Evolutionary conservation across 2,329 filamentous ascomycete species (phyloP).

Genomic region (Atkinsonella hypoxylon): DNA sequence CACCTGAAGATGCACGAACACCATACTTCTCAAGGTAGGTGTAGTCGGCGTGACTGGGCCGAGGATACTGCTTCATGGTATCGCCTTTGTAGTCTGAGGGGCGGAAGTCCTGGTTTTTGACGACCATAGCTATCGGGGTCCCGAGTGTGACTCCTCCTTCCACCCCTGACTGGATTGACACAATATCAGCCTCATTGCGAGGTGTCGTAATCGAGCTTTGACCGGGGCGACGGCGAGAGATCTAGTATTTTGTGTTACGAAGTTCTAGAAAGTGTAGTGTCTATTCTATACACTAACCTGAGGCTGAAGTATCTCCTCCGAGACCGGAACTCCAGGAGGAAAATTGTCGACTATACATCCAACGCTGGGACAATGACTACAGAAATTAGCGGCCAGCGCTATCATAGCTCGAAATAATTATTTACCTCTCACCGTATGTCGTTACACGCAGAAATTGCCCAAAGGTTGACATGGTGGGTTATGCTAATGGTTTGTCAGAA

Average conservation of each 20-base stretch:
- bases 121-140: conserved; percentile 78
- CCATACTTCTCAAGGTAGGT: conserved; percentile 98
- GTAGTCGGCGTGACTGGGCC: conserved; percentile 89
- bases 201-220: conserved; percentile 87
- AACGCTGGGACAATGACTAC: conserved; percentile 21
- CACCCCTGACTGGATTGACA: conserved; percentile 85
- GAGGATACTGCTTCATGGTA: conserved; percentile 85
- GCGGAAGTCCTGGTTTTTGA: conserved; percentile 85
- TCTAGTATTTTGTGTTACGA: too few species aligned
- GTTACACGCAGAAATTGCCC: too few species aligned
- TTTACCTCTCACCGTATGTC: conserved; percentile 14
- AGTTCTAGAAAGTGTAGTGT: too few species aligned
- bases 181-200: conserved; percentile 80
- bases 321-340: conserved; percentile 77
- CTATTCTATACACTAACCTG: conserved; percentile 53
- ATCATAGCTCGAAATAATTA: conserved; percentile 9
- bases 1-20: conserved; percentile 80
- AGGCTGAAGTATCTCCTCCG: conserved; percentile 80
- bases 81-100: conserved; percentile 82
- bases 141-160: conserved; percentile 85
- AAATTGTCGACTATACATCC: conserved; percentile 85
- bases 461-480: too few species aligned
- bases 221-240: conserved; percentile 62
- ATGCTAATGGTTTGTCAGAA: too few species aligned
- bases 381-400: too few species aligned